phyloP scores from a whole-genome alignment of 108 stramenopile genomes.

The Pseudonitzschia delicatissima region DNA sequence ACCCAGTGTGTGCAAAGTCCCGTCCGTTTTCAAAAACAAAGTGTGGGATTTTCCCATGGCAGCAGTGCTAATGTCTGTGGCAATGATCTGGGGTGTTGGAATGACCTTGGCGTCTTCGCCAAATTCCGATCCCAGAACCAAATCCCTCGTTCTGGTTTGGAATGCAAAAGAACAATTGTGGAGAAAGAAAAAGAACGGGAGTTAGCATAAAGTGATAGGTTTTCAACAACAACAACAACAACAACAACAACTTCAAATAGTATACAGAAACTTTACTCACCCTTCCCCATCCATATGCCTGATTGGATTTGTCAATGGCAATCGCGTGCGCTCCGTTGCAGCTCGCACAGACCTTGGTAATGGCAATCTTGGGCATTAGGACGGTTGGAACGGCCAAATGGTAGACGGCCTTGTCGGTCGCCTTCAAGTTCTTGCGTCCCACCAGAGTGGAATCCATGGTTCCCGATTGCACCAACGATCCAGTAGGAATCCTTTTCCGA shows the following conservation, averaged over 20 bases:
- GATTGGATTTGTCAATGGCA: conserved; percentile 54
- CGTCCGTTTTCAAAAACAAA: conserved; percentile 54
- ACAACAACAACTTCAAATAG: too few relatives aligned
- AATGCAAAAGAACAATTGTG: too few relatives aligned
- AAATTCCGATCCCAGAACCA: conserved; percentile 13
- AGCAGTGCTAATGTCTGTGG: conserved; percentile 44
- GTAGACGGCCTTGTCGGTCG: conserved; percentile 30
- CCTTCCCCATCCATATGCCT: conserved; percentile 85
- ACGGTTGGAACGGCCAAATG: conserved; percentile 58
- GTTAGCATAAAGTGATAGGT: not conserved
- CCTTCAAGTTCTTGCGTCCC: conserved; percentile 39
- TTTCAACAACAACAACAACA: too few relatives aligned
- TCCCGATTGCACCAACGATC: conserved; percentile 78
- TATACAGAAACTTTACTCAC: conserved; percentile 20
- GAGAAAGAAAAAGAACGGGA: too few relatives aligned
- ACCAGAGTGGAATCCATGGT: conserved; percentile 71
- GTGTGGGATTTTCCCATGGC: conserved; percentile 81
- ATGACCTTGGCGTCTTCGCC: conserved; percentile 24
- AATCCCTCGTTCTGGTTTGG: conserved; percentile 33
- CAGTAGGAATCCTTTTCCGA: conserved; percentile 16
- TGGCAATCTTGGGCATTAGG: conserved; percentile 36
- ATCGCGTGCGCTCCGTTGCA: conserved; percentile 73
- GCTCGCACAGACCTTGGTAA: conserved; percentile 52
- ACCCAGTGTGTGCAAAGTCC: conserved; percentile 59
- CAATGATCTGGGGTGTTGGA: conserved; percentile 31